Evolutionary conservation across 257 asterid genomes (phyloP), one percentile per base, ranked within the genome.

Genomic region (Rehmannia glutinosa): DNA sequence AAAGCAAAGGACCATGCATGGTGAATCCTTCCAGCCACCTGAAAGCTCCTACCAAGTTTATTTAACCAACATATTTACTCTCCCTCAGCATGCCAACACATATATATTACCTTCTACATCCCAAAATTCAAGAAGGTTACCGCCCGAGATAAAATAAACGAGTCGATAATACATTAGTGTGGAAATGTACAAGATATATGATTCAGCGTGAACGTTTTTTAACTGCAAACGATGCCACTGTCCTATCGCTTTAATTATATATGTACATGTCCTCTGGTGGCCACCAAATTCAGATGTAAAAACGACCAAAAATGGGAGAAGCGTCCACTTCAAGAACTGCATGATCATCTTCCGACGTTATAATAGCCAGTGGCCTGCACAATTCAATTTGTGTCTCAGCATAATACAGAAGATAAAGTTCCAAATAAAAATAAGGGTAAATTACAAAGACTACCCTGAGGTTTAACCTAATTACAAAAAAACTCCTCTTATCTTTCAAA

Each of bases 81-180:
- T 63, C 30, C 47, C 38, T 55, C 68, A 5, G 30, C 27, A 15
- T 24, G 65, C 72, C 64, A 56, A 51, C 62, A 66, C 66, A 72
- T 35, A 32, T 8, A 32, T 8, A 32, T 32, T 32, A 65, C 81
- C 77, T 77, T 76, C 80, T 68, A 73, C 82, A 61, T 56, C 64
- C 79, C 75, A 71, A 77, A 77, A 74, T 54, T 72, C 7, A 74
- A 66, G 74, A 81, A 81, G 78, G 69, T 24, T 45, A 69, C 75
- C 50, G 76, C 75, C 56, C 17, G 55, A 62, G 51, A 66, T 19
- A 52, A 66, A 56, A 62, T 51, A 3, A 42, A 5, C 23, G 42
- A 30, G 62, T 46, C 36, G n/a, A 39, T 71, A 38, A 52, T 23
- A 66, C 52, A 64, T 62, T 8, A 35, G 45, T 28, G 46, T 12